Evolutionary conservation across 495 filamentous ascomycete species (phyloP).

Genomic region (Friedmanniomyces simplex): DNA sequence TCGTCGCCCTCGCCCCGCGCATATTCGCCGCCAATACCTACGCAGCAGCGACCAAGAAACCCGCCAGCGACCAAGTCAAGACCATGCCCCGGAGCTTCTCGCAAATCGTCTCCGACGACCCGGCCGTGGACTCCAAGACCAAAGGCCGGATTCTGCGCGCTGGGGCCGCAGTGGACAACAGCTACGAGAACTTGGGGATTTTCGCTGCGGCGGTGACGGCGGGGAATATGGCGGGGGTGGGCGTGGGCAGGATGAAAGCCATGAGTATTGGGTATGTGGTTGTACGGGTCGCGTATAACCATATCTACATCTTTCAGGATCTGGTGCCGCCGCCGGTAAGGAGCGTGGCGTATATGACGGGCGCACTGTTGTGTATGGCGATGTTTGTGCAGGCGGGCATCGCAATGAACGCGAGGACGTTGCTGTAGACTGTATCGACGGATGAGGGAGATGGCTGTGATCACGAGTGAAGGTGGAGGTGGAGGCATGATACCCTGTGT

Average conservation of each 20-base stretch:
- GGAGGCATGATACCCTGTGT: neutral
- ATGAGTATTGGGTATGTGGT: slow-evolving; percentile 35
- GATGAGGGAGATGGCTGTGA: neutral
- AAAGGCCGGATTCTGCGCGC: slow-evolving; percentile 37
- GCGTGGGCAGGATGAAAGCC: slow-evolving; percentile 30
- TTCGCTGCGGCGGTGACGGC: slow-evolving; percentile 43
- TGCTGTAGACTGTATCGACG: neutral
- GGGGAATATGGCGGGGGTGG: slow-evolving; percentile 36
- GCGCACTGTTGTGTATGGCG: slow-evolving; percentile 25
- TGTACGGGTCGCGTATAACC: slow-evolving; percentile 36
- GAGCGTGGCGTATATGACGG: slow-evolving; percentile 32
- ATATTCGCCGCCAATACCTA: slow-evolving; percentile 27
- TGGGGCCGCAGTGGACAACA: slow-evolving; percentile 38
- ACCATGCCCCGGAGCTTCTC: slow-evolving; percentile 31
- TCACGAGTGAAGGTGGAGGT: neutral
- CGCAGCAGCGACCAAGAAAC: slow-evolving; percentile 27
- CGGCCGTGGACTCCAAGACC: slow-evolving; percentile 31
- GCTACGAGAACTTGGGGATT: slow-evolving; percentile 40
- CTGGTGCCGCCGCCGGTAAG: slow-evolving; percentile 33
- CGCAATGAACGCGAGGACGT: neutral
- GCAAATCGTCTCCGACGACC: slow-evolving; percentile 31
- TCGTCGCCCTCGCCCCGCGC: slow-evolving; percentile 32
- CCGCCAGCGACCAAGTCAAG: slow-evolving; percentile 27
- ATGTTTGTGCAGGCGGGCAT: slow-evolving; percentile 39
- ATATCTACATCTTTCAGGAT: slow-evolving; percentile 33